Evolutionary conservation across 139 green algal species (phyloP).

Genomic region (Micractinium conductrix): DNA sequence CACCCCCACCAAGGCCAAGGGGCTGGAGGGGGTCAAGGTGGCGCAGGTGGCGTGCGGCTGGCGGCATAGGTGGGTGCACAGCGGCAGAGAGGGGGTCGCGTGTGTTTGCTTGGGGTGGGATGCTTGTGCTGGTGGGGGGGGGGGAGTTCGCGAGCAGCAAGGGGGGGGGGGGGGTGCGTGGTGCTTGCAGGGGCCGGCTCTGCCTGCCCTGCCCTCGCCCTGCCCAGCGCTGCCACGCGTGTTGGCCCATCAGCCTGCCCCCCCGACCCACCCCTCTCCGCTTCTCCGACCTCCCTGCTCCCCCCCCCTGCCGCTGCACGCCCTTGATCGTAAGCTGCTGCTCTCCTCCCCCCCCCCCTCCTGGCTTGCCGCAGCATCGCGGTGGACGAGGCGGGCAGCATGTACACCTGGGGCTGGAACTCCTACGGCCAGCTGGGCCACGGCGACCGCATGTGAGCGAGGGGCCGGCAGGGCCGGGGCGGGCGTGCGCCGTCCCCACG

Average conservation of each 20-base stretch:
- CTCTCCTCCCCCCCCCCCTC: neutral
- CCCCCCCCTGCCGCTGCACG: too few species aligned
- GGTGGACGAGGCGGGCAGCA: conserved; percentile 58
- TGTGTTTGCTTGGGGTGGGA: neutral
- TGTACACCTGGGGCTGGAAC: conserved; percentile 92
- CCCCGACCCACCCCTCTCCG: too few species aligned
- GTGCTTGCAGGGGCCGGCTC: too few species aligned
- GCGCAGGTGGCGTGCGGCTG: conserved; percentile 80
- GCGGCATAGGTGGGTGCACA: conserved; percentile 70
- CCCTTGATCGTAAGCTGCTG: too few species aligned
- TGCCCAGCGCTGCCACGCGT: too few species aligned
- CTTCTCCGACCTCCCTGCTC: too few species aligned
- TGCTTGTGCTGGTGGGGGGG: neutral
- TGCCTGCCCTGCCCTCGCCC: too few species aligned
- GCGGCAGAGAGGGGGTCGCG: too few species aligned
- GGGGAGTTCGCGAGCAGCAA: neutral
- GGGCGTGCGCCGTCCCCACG: too few species aligned
- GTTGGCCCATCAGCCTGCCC: too few species aligned
- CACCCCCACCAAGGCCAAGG: conserved; percentile 45
- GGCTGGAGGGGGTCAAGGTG: conserved; percentile 59
- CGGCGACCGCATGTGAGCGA: conserved; percentile 72
- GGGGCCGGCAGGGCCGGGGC: too few species aligned
- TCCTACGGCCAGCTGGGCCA: conserved; percentile 94
- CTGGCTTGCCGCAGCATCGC: conserved; percentile 11
- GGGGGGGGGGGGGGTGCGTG: too few species aligned